phyloP scores from a whole-genome alignment of 2,329 filamentous ascomycete species.

The Penicillium sp. region DNA sequence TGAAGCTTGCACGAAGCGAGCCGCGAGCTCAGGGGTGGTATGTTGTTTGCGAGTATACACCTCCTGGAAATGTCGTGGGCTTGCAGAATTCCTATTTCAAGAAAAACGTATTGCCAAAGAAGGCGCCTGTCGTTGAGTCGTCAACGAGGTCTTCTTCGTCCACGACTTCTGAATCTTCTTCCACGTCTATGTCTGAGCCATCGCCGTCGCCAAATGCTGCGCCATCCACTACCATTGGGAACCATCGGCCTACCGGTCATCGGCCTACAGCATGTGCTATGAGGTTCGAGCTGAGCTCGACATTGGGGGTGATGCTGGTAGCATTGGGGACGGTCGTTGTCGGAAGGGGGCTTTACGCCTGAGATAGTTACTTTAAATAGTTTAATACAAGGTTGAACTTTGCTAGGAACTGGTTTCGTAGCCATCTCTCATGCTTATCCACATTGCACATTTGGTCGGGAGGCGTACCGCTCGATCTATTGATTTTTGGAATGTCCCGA shows the following conservation, averaged over 20 bases:
- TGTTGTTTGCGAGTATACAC: conserved; percentile 69
- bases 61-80: conserved; percentile 60
- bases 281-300: conserved; percentile 1
- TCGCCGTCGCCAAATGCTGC: conserved; percentile 15
- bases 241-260: conserved; percentile 1
- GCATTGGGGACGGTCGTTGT: conserved; percentile 12
- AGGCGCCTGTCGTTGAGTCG: conserved; percentile 10
- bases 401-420: conserved; percentile 21
- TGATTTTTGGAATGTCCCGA: conserved; percentile 27
- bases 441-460: conserved; percentile 28
- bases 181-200: conserved; percentile 12
- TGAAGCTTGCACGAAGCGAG: not conserved
- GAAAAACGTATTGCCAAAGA: conserved; percentile 28
- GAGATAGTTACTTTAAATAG: not conserved
- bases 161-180: conserved; percentile 8
- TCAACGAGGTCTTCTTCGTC: conserved; percentile 22
- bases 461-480: conserved; percentile 26
- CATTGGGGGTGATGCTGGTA: conserved; percentile 8
- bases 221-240: not conserved
- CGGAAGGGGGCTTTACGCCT: conserved; percentile 16
- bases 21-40: conserved; percentile 55
- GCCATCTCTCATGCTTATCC: conserved; percentile 32
- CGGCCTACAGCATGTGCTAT: conserved; percentile 10
- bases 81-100: conserved; percentile 29
- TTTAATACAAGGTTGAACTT: conserved; percentile 7